Conservation (phyloP, 805 yeast species). For the Suhomyces tanzawaensis region DNA sequence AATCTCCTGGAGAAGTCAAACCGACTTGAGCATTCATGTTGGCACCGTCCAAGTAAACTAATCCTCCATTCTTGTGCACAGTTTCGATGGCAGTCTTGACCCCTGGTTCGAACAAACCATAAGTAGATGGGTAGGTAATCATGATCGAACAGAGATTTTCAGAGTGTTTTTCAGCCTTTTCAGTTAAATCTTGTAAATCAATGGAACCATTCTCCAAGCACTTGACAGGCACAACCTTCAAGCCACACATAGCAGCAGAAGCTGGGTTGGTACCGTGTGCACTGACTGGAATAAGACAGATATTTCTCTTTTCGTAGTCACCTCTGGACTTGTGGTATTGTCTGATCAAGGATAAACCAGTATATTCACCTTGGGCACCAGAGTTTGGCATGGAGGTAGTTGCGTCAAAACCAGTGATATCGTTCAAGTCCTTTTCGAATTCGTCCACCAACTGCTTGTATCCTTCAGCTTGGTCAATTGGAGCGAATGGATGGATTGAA, state of each 20-base stretch:
- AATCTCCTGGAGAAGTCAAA: constrained; percentile 92
- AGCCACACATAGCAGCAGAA: constrained; percentile 95
- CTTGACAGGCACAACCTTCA: constrained; percentile 89
- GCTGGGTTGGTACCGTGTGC: constrained; percentile 99
- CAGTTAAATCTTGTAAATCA: constrained; percentile 71
- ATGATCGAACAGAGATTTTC: constrained; percentile 81
- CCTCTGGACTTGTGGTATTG: constrained; percentile 72
- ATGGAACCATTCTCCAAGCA: constrained; percentile 84
- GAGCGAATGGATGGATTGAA: constrained; percentile 89
- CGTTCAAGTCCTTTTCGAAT: constrained; percentile 80
- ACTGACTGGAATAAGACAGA: constrained; percentile 92
- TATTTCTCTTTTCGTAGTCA: constrained; percentile 63
- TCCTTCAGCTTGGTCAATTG: constrained; percentile 84
- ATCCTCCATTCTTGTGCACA: constrained; percentile 86
- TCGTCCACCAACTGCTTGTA: constrained; percentile 72
- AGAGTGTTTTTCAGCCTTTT: constrained; percentile 67
- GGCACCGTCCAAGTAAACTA: constrained; percentile 97
- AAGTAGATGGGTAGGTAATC: constrained; percentile 98
- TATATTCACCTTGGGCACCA: constrained; percentile 98
- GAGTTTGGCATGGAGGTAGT: constrained; percentile 95
- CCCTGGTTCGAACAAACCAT: constrained; percentile 93
- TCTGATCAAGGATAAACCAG: constrained; percentile 85
- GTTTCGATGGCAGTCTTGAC: constrained; percentile 81
- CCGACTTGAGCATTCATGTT: constrained; percentile 99
- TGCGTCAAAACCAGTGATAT: constrained; percentile 89